A percentile compares a stretch with the other conserved stretches of the same genome.
phyloP scores from a whole-genome alignment of 2,329 filamentous ascomycete species.

The Monosporascus sp. region DNA sequence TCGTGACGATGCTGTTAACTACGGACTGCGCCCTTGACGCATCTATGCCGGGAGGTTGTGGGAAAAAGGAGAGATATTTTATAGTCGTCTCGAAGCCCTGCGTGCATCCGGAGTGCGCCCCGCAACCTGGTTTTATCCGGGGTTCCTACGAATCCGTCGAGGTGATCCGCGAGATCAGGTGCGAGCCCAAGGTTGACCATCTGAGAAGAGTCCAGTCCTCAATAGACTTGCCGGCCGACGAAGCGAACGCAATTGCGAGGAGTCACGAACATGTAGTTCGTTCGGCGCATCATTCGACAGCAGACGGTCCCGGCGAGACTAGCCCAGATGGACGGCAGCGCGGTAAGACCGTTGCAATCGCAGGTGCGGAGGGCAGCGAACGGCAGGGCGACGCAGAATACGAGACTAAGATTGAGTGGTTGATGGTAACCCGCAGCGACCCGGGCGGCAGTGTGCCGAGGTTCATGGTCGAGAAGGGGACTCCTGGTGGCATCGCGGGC shows the following conservation, averaged over 20 bases:
- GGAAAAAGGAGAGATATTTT: conserved; percentile 59
- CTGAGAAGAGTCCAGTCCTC: conserved; percentile 39
- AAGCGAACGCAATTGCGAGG: conserved; percentile 20
- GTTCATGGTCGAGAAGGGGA: conserved; percentile 88
- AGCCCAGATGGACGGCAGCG: conserved; percentile 31
- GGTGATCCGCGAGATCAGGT: conserved; percentile 76
- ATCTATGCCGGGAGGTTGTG: conserved; percentile 14
- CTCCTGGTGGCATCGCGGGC: conserved; percentile 70
- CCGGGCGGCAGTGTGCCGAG: conserved; percentile 83
- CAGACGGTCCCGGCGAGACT: conserved; percentile 10
- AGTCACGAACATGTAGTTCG: conserved; percentile 38
- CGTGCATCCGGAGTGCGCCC: conserved; percentile 66
- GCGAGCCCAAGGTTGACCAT: conserved; percentile 32
- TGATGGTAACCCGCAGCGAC: conserved; percentile 87
- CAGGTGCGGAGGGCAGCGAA: conserved; percentile 22
- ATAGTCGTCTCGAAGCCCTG: conserved; percentile 87
- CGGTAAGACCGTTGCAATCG: conserved; percentile 17
- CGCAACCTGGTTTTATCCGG: conserved; percentile 68
- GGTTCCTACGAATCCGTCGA: conserved; percentile 90
- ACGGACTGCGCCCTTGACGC: conserved; percentile 48
- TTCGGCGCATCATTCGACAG: conserved; percentile 29
- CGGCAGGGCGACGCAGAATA: conserved; percentile 24
- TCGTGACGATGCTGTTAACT: conserved; percentile 72
- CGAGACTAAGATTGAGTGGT: conserved; percentile 67
- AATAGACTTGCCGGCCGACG: conserved; percentile 33